Evolutionary conservation across 768 basidiomycete genomes (phyloP), one percentile per base, ranked within the genome.

Genomic region (Sporobolomyces phaffii): DNA sequence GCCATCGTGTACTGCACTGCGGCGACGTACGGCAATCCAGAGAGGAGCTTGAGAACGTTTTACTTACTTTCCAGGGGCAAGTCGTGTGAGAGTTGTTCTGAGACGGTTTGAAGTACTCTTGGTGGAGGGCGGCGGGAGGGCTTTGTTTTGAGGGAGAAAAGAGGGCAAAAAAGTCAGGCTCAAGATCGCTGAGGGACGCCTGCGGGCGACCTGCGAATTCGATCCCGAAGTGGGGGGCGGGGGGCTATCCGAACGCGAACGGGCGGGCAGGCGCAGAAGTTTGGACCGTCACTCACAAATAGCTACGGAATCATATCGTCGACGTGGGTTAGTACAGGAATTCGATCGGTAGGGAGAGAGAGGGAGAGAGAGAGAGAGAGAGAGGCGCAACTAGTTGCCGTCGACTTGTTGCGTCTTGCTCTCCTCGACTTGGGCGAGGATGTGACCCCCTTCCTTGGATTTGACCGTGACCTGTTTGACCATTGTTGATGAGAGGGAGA

Each of bases 41-140:
- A 26, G 28, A 40, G 1, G 20, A 9, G 8, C 36, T 20, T 29
- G 14, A 29, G 26, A 54, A 45, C n/a, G 9, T 44, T 22, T 44
- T 18, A 62, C 81, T 56, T 72, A 86, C 87, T 87, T 90, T 90
- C 87, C 88, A 88, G 9, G 81, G 78, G 72, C 88, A 89, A 6
- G 75, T 65, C 20, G 83, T 80, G 60, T 52, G 59, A 18, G 60
- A 58, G 10, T 61, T 79, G 0, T 85, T 87, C 40, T 78, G 69
- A 2, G 88, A 89, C 24, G 78, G 74, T 20, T 64, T 79, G 68
- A 89, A 80, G 17, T 80, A 68, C 6, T 79, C 76, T 45, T 76
- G 79, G 44, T 81, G 78, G 29, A 89, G 78, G 1, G 82, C 77
- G 2, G 79, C 75, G 0, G 84, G 84, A 6, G 88, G 87, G 75